phyloP scores from a whole-genome alignment of 2,329 filamentous ascomycete genomes.

The Huntiella decipiens region DNA sequence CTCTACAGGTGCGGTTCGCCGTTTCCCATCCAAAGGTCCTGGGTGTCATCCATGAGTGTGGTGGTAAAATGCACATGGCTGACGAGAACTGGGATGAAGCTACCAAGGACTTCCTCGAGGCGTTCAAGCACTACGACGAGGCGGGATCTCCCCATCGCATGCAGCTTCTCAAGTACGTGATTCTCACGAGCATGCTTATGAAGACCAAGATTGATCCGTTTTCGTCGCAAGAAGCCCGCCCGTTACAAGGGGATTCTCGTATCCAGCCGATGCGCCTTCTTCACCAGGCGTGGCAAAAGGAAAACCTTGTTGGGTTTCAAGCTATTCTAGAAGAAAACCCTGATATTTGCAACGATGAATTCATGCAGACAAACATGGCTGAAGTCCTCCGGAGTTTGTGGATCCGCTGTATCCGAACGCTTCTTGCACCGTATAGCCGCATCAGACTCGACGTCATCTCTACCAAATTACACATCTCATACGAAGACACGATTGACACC shows the following conservation, averaged over 20 bases:
- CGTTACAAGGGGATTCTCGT: conserved; percentile 86
- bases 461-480: conserved; percentile 66
- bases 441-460: conserved; percentile 82
- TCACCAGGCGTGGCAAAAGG: conserved; percentile 87
- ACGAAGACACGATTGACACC: conserved; percentile 82
- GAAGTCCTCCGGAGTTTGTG: conserved; percentile 97
- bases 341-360: conserved; percentile 76
- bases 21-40: conserved; percentile 98
- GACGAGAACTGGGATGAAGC: conserved; percentile 98
- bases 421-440: conserved; percentile 85
- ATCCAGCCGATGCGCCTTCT: conserved; percentile 95
- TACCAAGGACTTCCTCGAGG: conserved; percentile 95
- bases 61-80: conserved; percentile 99
- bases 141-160: conserved; percentile 80
- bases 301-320: conserved; percentile 86
- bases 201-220: conserved; percentile 97
- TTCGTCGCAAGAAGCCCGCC: conserved; percentile 95
- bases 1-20: conserved; percentile 82
- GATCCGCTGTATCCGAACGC: conserved; percentile 80
- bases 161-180: conserved; percentile 90
- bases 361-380: conserved; percentile 97
- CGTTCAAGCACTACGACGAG: conserved; percentile 97
- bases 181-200: conserved; percentile 96
- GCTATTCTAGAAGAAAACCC: conserved; percentile 70
- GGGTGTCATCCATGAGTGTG: conserved; percentile 96